Evolutionary conservation across 73 alveolate genomes (phyloP), one percentile per base, ranked within the genome.

Genomic region (Blepharisma stoltei): DNA sequence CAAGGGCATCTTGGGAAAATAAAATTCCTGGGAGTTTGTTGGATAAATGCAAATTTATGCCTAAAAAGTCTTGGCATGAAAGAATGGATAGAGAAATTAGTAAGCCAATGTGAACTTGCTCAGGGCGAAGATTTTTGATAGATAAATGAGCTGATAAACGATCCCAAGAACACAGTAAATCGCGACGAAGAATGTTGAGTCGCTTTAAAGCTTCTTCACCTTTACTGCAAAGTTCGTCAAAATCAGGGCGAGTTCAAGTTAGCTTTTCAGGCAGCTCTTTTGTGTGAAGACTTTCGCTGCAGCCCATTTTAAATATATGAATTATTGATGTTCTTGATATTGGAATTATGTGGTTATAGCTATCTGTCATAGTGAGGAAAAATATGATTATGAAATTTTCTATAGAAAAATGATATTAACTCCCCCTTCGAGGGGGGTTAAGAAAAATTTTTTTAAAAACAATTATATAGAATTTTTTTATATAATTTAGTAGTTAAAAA

Each of bases 191-290:
- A 8, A 14, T 38, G 46, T 60, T 60, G 37, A 60, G 73, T 14
- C 14, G 73, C 23, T 60, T 60, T 60, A 60, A 60, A 9, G 73
- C 14, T 14, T 60, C 23, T 60, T 60, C 73, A 1, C 73, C 73
- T 60, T 60, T 60, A 2, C 46, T 14, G 46, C 73, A 60, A 60
- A 60, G 73, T 25, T 60, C 73, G 73, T 60, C 73, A 38, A 60
- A 60, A 25, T 60, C 73, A 0, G 73, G 73, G 2, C 73, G 73
- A 38, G 73, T 60, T 38, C 73, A 60, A 25, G 14, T 60, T 0
- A 60, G 73, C 45, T 60, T 60, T 60, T 60, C 73, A 18, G 73
- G 73, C 37, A 60, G 73, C 23, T 60, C 73, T n/a, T 60, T n/a
- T 14, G 73, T 14, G 14, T 14, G 14, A 9, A 38, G 14, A 38